Evolutionary conservation across 495 filamentous ascomycete species (phyloP), one percentile per base, ranked within the genome.

Genomic region (Parachaetomium inaequale): DNA sequence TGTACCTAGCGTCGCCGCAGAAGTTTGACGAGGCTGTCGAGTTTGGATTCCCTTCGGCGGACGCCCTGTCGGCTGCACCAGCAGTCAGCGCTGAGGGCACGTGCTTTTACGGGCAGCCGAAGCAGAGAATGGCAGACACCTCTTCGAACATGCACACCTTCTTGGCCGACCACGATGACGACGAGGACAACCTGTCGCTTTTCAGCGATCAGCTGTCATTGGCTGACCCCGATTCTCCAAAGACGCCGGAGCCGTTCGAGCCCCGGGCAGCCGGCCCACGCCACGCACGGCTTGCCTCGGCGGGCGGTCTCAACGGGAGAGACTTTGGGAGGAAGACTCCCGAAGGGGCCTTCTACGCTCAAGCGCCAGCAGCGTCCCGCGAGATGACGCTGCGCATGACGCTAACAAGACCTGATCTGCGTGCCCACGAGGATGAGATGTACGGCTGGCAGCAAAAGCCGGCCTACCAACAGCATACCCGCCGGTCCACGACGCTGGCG

Each of bases 371-470:
- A 28, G 82, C 81, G 49, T 87, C 82, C 42, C 85, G 93, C 19
- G 93, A 96, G 73, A 96, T 96, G 93, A 96, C 93, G 15, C 75
- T 97, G 46, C 88, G 90, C 36, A 95, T 97, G 91, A 96, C 93
- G 7, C 82, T 96, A 54, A 97, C 93, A 23, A 82, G 91, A 52
- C 92, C 92, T 0, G 93, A 96, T 69, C 81, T 96, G 55, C 84
- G 90, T 45, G 85, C 84, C 2, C 78, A 84, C 59, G 90, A 88
- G 69, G 83, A 82, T 28, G 79, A 82, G 66, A 76, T 84, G 36
- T 88, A 83, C 63, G 79, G 86, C 15, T 86, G 81, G 78, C 81
- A 80, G 50, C 66, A 68, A 32, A 75, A 77, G 58, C 74, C 78
- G 47, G 79, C 31, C 28, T 63, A 59, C 59, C 62, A 61, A 52